Base-by-base conservation (phyloP, 2,329 filamentous ascomycete genomes). In the Stachybotrys elegans region DNA sequence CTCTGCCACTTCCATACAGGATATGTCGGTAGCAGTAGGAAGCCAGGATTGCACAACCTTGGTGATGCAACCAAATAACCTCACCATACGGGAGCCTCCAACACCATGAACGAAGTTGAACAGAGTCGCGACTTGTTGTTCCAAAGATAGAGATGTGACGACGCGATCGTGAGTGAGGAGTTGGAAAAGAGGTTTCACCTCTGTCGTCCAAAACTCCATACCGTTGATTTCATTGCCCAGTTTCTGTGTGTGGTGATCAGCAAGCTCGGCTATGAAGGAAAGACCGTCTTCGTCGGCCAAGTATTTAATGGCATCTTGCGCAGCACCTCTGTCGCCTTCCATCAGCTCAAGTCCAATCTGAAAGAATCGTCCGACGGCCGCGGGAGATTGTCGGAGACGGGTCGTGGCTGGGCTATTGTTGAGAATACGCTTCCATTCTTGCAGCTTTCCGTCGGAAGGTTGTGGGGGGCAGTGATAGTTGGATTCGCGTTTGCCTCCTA, bases 81-180 rank as follows among this genome's bases (percentile, higher is more conserved):
- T 46, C 2, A 42, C 50, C 50, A 69, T 60, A 11, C 61, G 53
- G 12, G 41, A 35, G 4, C 60, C 63, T 2, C 62, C 60, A 22
- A 64, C 46, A 6, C 68, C 68, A 6, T 58, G 45, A 0, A 70
- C 41, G 37, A 60, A 65, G 29, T 60, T 66, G 48, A 58, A 64
- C 14, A 70, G 56, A 0, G 40, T 43, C 3, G 61, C 57, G 2
- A 68, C 61, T 25, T 69, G 52, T 27, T 63, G 57, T 42, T 71
- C 68, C 13, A 72, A 51, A 0, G 69, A 53, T 11, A 62, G 59
- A 7, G 66, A 71, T 37, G 65, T 59, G 2, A 60, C 45, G 6
- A 68, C 58, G 5, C 54, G 51, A 4, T 53, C 43, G 21, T 71
- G 65, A 2, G 61, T 65, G 12, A 69, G 45, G 6, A 69, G 36